Conservation (phyloP, 345 rosid species). For the Dipteronia sinensis region DNA sequence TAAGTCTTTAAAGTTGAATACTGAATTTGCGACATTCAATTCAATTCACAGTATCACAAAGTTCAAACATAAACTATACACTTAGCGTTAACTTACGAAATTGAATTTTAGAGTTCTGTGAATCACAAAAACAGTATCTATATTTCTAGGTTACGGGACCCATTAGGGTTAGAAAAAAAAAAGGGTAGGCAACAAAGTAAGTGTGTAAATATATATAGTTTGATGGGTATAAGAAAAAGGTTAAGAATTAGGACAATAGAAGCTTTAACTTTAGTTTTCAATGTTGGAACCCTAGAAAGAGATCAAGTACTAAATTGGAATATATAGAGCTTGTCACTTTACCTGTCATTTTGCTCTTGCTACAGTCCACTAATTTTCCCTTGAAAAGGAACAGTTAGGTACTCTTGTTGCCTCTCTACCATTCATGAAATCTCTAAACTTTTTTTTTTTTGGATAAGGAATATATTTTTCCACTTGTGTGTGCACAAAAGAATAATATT, state of each 20-base stretch:
- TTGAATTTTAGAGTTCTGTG: background rate
- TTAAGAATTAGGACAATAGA: conserved; percentile 14
- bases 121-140: too few relatives aligned
- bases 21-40: too few relatives aligned
- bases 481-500: background rate
- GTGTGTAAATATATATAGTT: background rate
- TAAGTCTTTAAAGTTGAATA: background rate
- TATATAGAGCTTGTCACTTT: conserved; percentile 27
- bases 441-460: background rate
- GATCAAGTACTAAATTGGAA: conserved; percentile 21
- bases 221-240: conserved; percentile 7
- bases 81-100: too few relatives aligned
- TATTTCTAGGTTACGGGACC: background rate
- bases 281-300: conserved; percentile 20
- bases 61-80: too few relatives aligned
- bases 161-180: conserved; percentile 4
- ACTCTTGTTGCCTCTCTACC: background rate
- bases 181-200: background rate
- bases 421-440: background rate
- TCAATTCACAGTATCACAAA: too few relatives aligned
- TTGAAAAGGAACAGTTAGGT: conserved; percentile 18
- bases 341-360: conserved; percentile 11
- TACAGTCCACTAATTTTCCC: conserved; percentile 3
- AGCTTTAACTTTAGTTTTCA: conserved; percentile 20
- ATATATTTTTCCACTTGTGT: background rate